Conservation (phyloP, 192 early-diverging fungal genomes). For the Diversispora epigaea region DNA sequence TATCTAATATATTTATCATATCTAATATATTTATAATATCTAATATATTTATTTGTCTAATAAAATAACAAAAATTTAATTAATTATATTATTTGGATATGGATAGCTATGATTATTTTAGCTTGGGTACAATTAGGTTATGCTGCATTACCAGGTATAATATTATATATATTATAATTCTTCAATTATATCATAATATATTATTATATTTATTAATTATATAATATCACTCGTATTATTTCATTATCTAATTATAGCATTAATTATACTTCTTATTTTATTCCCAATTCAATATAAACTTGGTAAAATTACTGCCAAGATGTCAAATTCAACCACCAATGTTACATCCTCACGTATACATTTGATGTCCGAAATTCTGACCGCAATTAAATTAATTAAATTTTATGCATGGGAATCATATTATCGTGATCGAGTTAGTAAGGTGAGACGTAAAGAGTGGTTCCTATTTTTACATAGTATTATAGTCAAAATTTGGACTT, state of each 20-base stretch:
- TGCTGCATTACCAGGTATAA: constrained; percentile 56
- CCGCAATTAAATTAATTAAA: constrained; percentile 75
- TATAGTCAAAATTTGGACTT: constrained; percentile 56
- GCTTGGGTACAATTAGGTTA: constrained; percentile 51
- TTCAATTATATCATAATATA: constrained; percentile 33
- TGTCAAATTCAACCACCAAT: constrained; percentile 51
- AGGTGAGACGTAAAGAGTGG: constrained; percentile 60
- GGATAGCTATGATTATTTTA: constrained; percentile 51
- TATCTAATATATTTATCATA: too few species aligned
- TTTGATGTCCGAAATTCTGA: constrained; percentile 72
- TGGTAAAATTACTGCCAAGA: constrained; percentile 49
- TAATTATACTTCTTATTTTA: constrained; percentile 51
- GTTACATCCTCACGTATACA: constrained; percentile 66
- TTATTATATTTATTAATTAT: not conserved
- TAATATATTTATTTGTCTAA: too few species aligned
- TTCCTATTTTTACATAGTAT: constrained; percentile 48
- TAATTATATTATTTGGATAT: too few species aligned
- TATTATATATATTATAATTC: too few species aligned
- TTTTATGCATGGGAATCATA: constrained; percentile 74
- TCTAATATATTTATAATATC: too few species aligned
- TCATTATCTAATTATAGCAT: constrained; percentile 23
- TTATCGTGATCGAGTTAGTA: constrained; percentile 60
- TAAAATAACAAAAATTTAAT: too few species aligned
- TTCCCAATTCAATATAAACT: constrained; percentile 65
- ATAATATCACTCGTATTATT: not conserved